Base-by-base conservation (phyloP, 2,329 filamentous ascomycete species). In the Ophiostoma sp. region DNA sequence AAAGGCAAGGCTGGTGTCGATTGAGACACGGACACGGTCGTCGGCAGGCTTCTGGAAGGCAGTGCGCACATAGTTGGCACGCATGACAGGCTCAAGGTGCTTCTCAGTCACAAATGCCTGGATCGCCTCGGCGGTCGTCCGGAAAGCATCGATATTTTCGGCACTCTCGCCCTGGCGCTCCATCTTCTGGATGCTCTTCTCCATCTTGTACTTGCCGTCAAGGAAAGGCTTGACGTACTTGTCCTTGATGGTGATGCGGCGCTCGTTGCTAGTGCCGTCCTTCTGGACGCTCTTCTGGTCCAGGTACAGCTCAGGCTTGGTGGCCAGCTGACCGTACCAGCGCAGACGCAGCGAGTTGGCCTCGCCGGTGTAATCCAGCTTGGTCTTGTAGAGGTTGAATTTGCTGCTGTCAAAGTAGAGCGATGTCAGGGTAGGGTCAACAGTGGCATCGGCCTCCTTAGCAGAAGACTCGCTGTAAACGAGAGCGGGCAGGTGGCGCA, bases 31-130 rank as follows among this genome's bases (percentile, higher is more conserved):
- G 66, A 99, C 89, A 27, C 92, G 90, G 78, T 96, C 89, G 77
- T 99, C 94, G 17, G 92, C 88, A 6, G 95, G 95, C 74, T 97
- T 97, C 80, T 99, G 95, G 82, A 98, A 99, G 0, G 95, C 95
- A 0, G 93, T 96, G 73, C 95, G 91, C 54, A 89, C 91, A 79
- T 98, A 98, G 80, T 96, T 97, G 73, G 95, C 95, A 68, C 95
- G 89, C 69, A 99, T 80, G 41, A 97, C 86, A 5, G 95, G 95
- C 77, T 94, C 88, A 20, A 99, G 83, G 70, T 91, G 86, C 76
- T 92, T 87, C 67, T 91, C 85, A 76, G 87, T 86, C 77, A 97
- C 88, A 76, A 96, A 94, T 0, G 84, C 82, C 78, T 97, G 93
- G 57, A 98, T 91, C 72, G 89, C 87, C 66, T 88, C 83, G 20